Conservation (phyloP, 106 monocot genomes). For the Acorus calamus region DNA sequence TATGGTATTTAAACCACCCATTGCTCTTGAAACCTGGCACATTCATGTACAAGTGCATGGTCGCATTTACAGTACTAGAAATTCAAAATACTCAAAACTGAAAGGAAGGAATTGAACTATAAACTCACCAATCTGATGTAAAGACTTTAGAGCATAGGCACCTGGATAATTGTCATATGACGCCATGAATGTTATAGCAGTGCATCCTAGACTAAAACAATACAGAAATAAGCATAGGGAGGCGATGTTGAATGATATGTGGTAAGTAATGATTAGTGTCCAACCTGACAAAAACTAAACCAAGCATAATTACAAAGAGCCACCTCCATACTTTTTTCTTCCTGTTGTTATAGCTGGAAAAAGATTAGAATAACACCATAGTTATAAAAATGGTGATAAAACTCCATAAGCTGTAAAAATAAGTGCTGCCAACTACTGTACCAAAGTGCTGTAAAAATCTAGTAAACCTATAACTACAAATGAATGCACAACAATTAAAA, state of each 20-base stretch:
- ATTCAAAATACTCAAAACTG: background rate
- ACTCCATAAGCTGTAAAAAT: background rate
- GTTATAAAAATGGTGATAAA: background rate
- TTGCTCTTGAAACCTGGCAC: no score
- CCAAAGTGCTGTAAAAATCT: background rate
- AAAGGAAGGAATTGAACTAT: background rate
- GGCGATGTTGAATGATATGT: background rate
- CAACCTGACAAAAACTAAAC: slow-evolving; percentile 68
- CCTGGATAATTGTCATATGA: slow-evolving; percentile 93
- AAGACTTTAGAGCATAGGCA: slow-evolving; percentile 64
- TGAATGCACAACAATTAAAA: no score
- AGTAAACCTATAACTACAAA: no score
- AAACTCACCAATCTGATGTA: slow-evolving; percentile 58
- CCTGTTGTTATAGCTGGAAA: slow-evolving; percentile 66
- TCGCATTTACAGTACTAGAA: background rate
- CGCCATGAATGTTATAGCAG: slow-evolving; percentile 60
- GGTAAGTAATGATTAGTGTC: background rate
- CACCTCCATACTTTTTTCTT: slow-evolving; percentile 61
- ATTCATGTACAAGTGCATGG: no score
- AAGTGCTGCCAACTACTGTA: background rate
- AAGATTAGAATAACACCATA: background rate
- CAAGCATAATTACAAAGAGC: slow-evolving; percentile 60
- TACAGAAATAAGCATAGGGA: slow-evolving; percentile 11
- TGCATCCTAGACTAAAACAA: slow-evolving; percentile 72
- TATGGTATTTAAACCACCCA: no score